A percentile compares a stretch with the other conserved stretches of the same genome.
These are phyloP conservation scores for Citrullus mucosospermus DNA, from an alignment of 306 rosid species.

Conservation along the genomic window DNA sequence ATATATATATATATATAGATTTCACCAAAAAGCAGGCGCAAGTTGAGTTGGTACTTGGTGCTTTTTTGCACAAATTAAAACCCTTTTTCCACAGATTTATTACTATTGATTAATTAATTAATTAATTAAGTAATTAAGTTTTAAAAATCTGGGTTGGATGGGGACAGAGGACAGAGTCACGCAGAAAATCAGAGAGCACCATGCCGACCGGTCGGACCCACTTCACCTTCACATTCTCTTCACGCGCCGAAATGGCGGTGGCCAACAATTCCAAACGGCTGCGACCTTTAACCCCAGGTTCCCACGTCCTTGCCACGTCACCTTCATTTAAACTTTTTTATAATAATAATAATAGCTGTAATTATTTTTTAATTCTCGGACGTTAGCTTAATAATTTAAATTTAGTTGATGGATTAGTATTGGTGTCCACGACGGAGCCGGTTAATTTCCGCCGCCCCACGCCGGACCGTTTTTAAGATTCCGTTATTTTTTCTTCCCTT, in stretches of 20 bases:
- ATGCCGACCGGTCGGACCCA: slow-evolving; percentile 7
- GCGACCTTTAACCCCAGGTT: background rate
- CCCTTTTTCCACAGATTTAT: background rate
- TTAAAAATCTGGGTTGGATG: background rate
- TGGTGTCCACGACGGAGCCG: slow-evolving; percentile 8
- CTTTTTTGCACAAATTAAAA: background rate
- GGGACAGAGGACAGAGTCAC: background rate
- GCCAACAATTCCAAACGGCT: background rate
- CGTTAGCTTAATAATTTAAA: background rate
- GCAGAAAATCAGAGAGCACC: slow-evolving; percentile 8
- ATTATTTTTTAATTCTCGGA: background rate
- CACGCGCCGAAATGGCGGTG: slow-evolving; percentile 7
- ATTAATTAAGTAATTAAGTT: background rate
- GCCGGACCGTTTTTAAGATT: background rate
- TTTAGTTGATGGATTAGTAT: background rate
- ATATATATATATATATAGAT: background rate
- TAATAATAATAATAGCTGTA: background rate
- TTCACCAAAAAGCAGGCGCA: background rate
- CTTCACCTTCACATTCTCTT: background rate
- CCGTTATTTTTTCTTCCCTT: no score
- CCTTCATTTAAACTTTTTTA: background rate
- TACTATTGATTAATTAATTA: background rate
- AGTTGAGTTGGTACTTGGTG: background rate
- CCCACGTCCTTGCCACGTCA: slow-evolving; percentile 3
- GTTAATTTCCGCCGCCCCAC: background rate